Evolutionary conservation across 495 filamentous ascomycete species (phyloP), one percentile per base, ranked within the genome.

Genomic region (Physcia stellaris): DNA sequence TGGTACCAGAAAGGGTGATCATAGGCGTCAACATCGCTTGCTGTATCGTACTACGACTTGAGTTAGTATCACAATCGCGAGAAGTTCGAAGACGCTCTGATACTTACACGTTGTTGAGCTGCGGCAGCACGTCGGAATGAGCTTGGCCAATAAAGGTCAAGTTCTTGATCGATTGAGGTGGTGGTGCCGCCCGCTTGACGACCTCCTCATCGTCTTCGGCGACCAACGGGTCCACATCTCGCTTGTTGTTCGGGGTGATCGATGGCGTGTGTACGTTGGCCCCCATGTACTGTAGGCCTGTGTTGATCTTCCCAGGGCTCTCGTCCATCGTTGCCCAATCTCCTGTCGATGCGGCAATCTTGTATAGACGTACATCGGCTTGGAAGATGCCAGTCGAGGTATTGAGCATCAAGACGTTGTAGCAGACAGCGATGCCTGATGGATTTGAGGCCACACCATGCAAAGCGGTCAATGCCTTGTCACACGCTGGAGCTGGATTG

Each of bases 401-500:
- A 54, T 83, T 62, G 32, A 80, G 61, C 17, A 63, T 64, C 13
- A 70, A 72, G 3, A 87, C 47, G 47, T 86, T 87, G 54, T 84
- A 87, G 66, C 81, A 87, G 22, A 78, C 68, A n/a, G 73, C 72
- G n/a, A 82, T 62, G 11, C 81, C 82, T 1, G 78, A 73, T 3
- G 78, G 75, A 37, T 83, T 85, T 12, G 16, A 21, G n/a, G n/a
- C n/a, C n/a, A n/a, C n/a, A n/a, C n/a, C n/a, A n/a, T n/a, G n/a
- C n/a, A n/a, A n/a, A n/a, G n/a, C n/a, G n/a, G n/a, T n/a, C n/a
- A n/a, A n/a, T n/a, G n/a, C n/a, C n/a, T n/a, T n/a, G n/a, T n/a
- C n/a, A n/a, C n/a, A n/a, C n/a, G n/a, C n/a, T n/a, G n/a, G n/a
- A n/a, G n/a, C n/a, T n/a, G n/a, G n/a, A n/a, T n/a, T n/a, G n/a